These are phyloP conservation scores for Paramarasmius palmivorus DNA, from an alignment of 1,284 basidiomycete species.

Conservation along the genomic window DNA sequence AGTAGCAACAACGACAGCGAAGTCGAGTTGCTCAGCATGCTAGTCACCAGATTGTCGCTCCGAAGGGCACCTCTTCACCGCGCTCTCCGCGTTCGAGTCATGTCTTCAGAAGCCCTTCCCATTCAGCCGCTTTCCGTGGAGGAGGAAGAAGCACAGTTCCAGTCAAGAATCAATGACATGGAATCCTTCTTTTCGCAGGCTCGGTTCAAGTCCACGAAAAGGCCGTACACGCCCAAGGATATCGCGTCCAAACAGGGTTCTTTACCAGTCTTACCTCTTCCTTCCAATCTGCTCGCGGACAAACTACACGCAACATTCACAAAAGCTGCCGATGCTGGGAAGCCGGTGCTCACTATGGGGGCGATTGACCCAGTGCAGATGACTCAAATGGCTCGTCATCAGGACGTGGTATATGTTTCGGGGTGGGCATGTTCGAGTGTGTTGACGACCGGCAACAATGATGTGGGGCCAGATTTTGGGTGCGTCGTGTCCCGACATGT, in stretches of 20 bases:
- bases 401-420: conserved; percentile 94
- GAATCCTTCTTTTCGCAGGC: conserved; percentile 74
- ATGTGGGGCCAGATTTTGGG: conserved; percentile 98
- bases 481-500: conserved; percentile 33
- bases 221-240: conserved; percentile 77
- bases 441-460: conserved; percentile 88
- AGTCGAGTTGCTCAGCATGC: conserved; percentile 18
- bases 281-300: conserved; percentile 76
- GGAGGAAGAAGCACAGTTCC: conserved; percentile 69
- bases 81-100: conserved; percentile 22
- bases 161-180: conserved; percentile 63
- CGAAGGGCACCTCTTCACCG: conserved; percentile 15
- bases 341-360: conserved; percentile 84
- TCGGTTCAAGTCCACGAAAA: conserved; percentile 72
- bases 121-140: conserved; percentile 63
- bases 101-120: conserved; percentile 48
- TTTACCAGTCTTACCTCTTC: conserved; percentile 78
- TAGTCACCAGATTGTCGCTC: conserved; percentile 18
- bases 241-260: conserved; percentile 90
- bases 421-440: conserved; percentile 92
- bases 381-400: conserved; percentile 96
- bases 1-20: neutral
- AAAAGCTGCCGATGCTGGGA: conserved; percentile 61
- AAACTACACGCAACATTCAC: conserved; percentile 76
- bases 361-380: conserved; percentile 92